Evolutionary conservation across 768 basidiomycete genomes (phyloP).

Genomic region (Chiua virens): DNA sequence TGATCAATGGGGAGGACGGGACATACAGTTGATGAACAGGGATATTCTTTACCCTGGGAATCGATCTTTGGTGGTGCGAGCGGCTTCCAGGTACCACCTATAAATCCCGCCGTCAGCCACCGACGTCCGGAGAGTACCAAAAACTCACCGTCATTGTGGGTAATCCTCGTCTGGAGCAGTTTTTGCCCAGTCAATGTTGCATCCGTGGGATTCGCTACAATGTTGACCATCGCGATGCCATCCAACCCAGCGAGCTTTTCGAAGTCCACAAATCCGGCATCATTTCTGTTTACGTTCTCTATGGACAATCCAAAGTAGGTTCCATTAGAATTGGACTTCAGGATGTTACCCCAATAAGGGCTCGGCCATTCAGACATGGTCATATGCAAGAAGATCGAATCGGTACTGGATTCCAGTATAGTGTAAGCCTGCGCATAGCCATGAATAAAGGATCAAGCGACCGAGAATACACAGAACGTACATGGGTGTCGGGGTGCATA

Average conservation of each 20-base stretch:
- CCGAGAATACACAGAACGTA: slow-evolving; percentile 37
- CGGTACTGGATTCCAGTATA: slow-evolving; percentile 90
- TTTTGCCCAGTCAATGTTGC: slow-evolving; percentile 73
- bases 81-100: slow-evolving; percentile 86
- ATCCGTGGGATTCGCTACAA: slow-evolving; percentile 80
- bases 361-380: slow-evolving; percentile 78
- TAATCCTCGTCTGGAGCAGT: slow-evolving; percentile 81
- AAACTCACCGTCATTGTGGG: slow-evolving; percentile 88
- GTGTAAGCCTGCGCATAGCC: slow-evolving; percentile 73
- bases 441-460: background rate
- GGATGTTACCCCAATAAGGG: slow-evolving; percentile 86
- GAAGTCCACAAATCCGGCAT: slow-evolving; percentile 88
- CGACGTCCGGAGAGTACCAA: background rate
- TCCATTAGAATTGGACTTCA: slow-evolving; percentile 97
- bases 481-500: slow-evolving; percentile 89
- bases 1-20: background rate
- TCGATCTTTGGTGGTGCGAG: slow-evolving; percentile 74
- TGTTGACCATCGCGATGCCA: slow-evolving; percentile 91
- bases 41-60: slow-evolving; percentile 70
- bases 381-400: slow-evolving; percentile 92
- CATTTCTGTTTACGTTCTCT: slow-evolving; percentile 89
- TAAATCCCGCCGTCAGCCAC: background rate
- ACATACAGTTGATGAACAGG: slow-evolving; percentile 66
- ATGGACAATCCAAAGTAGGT: slow-evolving; percentile 91
- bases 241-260: slow-evolving; percentile 97